phyloP scores from a whole-genome alignment of 257 asterid species.

The Jasminum sambac region DNA sequence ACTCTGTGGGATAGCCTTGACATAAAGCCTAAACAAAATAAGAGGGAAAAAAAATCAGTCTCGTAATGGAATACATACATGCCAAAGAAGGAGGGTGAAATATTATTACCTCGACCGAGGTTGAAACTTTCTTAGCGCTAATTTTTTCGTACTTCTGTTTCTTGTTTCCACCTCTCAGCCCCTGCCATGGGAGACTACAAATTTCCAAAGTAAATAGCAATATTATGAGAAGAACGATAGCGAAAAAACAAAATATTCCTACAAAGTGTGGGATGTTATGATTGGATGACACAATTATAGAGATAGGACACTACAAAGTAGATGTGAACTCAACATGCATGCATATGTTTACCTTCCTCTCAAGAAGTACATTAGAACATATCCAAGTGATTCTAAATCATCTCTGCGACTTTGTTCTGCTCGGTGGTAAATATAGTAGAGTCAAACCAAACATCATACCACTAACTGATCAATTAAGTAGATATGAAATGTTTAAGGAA shows the following conservation, averaged over 20 bases:
- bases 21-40: constrained; percentile 55
- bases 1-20: constrained; percentile 79
- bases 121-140: constrained; percentile 83
- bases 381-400: constrained; percentile 94
- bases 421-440: constrained; percentile 29
- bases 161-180: constrained; percentile 91
- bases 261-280: no score
- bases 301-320: not conserved
- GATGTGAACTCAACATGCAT: not conserved
- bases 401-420: constrained; percentile 95
- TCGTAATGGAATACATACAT: constrained; percentile 8
- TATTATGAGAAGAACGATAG: not conserved
- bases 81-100: not conserved
- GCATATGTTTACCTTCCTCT: constrained; percentile 63
- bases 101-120: constrained; percentile 76
- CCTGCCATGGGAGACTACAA: constrained; percentile 93
- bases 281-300: no score
- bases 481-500: constrained; percentile 18
- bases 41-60: constrained; percentile 26
- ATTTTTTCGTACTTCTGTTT: constrained; percentile 88
- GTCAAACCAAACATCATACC: constrained; percentile 24
- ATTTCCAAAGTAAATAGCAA: constrained; percentile 34
- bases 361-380: constrained; percentile 88
- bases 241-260: not conserved
- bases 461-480: not conserved